These are phyloP conservation scores for Termitomyces sp. DNA, from an alignment of 1,284 basidiomycete genomes.

Conservation along the genomic window DNA sequence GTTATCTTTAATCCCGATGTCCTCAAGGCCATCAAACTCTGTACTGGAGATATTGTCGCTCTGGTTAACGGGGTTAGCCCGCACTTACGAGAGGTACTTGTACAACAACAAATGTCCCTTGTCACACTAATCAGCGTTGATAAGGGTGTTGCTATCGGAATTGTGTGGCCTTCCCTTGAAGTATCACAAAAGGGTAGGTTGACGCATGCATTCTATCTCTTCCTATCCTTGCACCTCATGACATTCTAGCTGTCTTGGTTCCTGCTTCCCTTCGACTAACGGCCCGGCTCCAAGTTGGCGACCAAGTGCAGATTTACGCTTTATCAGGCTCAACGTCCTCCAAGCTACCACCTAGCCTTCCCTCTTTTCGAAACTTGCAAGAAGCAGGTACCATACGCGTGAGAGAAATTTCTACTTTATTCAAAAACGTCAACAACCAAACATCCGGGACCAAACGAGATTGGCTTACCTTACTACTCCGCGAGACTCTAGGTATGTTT, in stretches of 20 bases:
- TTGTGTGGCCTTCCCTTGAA: slow-evolving; percentile 67
- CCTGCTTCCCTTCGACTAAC: slow-evolving; percentile 58
- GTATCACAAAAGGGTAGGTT: slow-evolving; percentile 51
- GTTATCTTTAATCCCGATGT: slow-evolving; percentile 63
- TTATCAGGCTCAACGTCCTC: slow-evolving; percentile 35
- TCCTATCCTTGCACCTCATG: slow-evolving; percentile 20
- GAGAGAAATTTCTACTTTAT: slow-evolving; percentile 35
- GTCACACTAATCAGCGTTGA: slow-evolving; percentile 17
- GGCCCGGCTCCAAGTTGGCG: slow-evolving; percentile 45
- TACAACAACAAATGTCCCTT: slow-evolving; percentile 8
- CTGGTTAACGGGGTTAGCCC: slow-evolving; percentile 39
- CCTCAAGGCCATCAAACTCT: slow-evolving; percentile 58
- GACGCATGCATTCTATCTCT: slow-evolving; percentile 14
- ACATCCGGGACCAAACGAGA: slow-evolving; percentile 41
- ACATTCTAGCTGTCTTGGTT: slow-evolving; percentile 44
- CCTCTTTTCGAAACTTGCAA: slow-evolving; percentile 43
- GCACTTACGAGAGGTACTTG: slow-evolving; percentile 31
- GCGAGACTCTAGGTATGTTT: slow-evolving; percentile 56
- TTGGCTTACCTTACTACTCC: slow-evolving; percentile 62
- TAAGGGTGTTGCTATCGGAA: slow-evolving; percentile 59
- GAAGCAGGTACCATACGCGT: slow-evolving; percentile 50
- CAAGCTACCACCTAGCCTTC: slow-evolving; percentile 40
- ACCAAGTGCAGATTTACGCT: slow-evolving; percentile 43
- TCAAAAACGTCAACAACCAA: slow-evolving; percentile 11
- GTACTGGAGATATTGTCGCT: slow-evolving; percentile 67